These are phyloP conservation scores for Talaromyces sp. DNA, from an alignment of 2,329 filamentous ascomycete species.

Conservation along the genomic window DNA sequence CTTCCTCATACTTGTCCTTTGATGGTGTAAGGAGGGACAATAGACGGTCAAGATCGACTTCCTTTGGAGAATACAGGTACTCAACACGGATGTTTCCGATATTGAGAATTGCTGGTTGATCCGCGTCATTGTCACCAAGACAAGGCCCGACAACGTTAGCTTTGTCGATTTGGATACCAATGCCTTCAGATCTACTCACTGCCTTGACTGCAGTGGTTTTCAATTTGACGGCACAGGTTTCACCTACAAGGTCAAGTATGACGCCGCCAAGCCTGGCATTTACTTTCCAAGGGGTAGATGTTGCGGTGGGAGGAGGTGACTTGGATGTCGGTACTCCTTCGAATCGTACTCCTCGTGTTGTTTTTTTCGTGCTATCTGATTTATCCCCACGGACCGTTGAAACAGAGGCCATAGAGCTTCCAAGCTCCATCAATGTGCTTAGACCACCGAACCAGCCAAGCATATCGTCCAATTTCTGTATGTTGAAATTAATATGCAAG, in stretches of 20 bases:
- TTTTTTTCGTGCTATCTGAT: conserved; percentile 25
- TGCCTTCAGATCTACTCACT: conserved; percentile 65
- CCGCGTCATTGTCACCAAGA: conserved; percentile 42
- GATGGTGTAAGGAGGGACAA: conserved; percentile 86
- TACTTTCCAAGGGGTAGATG: conserved; percentile 52
- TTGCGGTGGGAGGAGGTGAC: conserved; percentile 32
- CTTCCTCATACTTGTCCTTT: conserved; percentile 79
- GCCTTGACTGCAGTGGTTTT: conserved; percentile 79
- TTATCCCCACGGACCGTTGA: conserved; percentile 46
- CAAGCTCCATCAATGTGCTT: conserved; percentile 83
- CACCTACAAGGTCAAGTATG: conserved; percentile 69
- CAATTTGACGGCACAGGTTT: conserved; percentile 66
- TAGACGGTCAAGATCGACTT: conserved; percentile 74
- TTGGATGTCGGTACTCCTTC: conserved; percentile 26
- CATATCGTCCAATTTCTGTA: conserved; percentile 77
- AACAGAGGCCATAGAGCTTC: conserved; percentile 73
- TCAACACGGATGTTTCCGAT: conserved; percentile 65
- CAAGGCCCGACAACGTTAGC: conserved; percentile 70
- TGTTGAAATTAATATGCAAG: conserved; percentile 67
- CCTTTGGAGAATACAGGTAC: conserved; percentile 66
- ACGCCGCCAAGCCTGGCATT: conserved; percentile 73
- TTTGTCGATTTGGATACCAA: conserved; percentile 69
- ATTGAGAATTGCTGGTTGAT: conserved; percentile 57
- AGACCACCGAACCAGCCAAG: conserved; percentile 86
- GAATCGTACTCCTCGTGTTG: conserved; percentile 53